phyloP scores from a whole-genome alignment of 441 rosid genomes.

The Geranium incanum region DNA sequence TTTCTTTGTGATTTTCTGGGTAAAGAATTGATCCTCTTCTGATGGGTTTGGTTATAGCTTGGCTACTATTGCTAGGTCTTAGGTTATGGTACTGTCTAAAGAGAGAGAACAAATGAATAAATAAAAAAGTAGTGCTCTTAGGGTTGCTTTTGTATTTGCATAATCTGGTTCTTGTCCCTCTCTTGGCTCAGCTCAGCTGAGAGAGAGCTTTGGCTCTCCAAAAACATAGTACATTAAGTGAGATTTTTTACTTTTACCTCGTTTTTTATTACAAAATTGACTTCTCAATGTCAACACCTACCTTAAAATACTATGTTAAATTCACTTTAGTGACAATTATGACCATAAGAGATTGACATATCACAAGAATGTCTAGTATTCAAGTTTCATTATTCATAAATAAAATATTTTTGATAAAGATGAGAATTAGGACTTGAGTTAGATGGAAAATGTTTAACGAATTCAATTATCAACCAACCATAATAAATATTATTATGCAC shows the following conservation, averaged over 20 bases:
- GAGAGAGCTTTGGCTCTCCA: conserved; percentile 1
- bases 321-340: too few relatives aligned
- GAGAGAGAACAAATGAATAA: neutral
- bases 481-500: too few relatives aligned
- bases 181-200: neutral
- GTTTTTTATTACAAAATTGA: neutral
- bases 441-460: too few relatives aligned
- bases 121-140: neutral
- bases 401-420: too few relatives aligned
- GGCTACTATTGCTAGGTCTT: conserved; percentile 8
- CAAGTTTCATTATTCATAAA: too few relatives aligned
- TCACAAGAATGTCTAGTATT: too few relatives aligned
- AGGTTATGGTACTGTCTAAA: conserved; percentile 1
- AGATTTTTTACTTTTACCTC: neutral
- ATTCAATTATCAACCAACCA: too few relatives aligned
- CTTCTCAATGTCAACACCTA: neutral
- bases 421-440: too few relatives aligned
- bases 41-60: conserved; percentile 1
- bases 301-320: neutral
- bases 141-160: conserved; percentile 1
- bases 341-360: too few relatives aligned
- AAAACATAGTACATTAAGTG: neutral
- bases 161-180: conserved; percentile 1
- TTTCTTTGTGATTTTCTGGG: neutral
- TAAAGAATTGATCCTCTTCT: conserved; percentile 1